These are phyloP conservation scores for Selenicereus undatus DNA, from an alignment of 148 eudicot species.

Conservation along the genomic window DNA sequence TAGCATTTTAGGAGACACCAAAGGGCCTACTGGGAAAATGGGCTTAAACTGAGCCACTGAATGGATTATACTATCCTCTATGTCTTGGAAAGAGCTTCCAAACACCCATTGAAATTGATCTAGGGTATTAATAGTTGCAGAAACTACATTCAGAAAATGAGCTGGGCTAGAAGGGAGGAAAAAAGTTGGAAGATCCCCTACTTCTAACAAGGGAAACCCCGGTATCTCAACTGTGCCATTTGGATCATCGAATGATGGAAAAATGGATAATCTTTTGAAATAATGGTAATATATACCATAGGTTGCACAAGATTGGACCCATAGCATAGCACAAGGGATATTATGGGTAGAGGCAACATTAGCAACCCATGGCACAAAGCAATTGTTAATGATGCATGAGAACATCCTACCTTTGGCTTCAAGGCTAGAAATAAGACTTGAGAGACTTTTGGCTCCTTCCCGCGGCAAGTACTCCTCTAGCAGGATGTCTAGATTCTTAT, in stretches of 20 bases:
- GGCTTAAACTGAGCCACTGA: constrained; percentile 29
- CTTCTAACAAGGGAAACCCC: constrained; percentile 26
- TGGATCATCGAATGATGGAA: constrained; percentile 22
- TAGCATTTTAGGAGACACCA: constrained; percentile 23
- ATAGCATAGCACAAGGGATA: constrained; percentile 37
- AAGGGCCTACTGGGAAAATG: constrained; percentile 32
- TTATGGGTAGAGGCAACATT: constrained; percentile 28
- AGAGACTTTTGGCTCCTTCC: constrained; percentile 20
- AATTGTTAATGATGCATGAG: constrained; percentile 32
- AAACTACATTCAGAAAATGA: constrained; percentile 27
- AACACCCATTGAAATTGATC: constrained; percentile 36
- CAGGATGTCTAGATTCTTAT: constrained; percentile 24
- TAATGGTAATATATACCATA: constrained; percentile 32
- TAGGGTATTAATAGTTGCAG: constrained; percentile 15
- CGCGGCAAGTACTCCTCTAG: constrained; percentile 30
- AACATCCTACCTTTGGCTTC: constrained; percentile 23
- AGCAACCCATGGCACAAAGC: constrained; percentile 44
- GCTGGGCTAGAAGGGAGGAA: constrained; percentile 35
- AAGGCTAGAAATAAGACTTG: constrained; percentile 18
- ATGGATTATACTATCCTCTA: constrained; percentile 23
- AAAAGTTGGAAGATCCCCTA: constrained; percentile 40
- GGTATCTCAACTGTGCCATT: constrained; percentile 19
- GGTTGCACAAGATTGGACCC: constrained; percentile 40
- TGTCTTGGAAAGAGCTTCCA: constrained; percentile 28
- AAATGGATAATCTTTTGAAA: constrained; percentile 3